Evolutionary conservation across 1,284 basidiomycete genomes (phyloP), one percentile per base, ranked within the genome.

Genomic region (Chalciporus sp.): DNA sequence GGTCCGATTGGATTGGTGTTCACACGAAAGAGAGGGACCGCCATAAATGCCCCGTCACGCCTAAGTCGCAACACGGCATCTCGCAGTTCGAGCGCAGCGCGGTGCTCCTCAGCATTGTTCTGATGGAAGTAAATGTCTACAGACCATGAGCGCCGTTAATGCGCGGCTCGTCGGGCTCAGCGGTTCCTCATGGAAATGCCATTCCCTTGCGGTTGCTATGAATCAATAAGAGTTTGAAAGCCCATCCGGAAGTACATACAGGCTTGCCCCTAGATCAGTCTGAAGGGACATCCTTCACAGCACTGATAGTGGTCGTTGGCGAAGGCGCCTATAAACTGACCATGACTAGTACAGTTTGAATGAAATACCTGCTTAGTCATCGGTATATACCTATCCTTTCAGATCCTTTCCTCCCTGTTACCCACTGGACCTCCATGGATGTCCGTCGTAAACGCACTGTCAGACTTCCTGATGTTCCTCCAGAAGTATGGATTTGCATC

Each of bases 41-140:
- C 88, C 11, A 90, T 80, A 60, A 90, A 90, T 1, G 88, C 87
- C 3, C 87, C 88, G 51, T 89, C 85, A 17, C 83, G 76, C 42
- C 88, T 76, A 44, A 90, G 74, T 11, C 82, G 77, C 39, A 90
- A 73, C 8, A 90, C 82, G 3, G 88, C 83, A 62, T 90, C 86
- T 0, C 86, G 78, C 31, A 90, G 74, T 42, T 83, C 78, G 2
- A 89, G 75, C 0, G 88, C 88, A 20, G 81, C 84, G 42, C 81
- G 76, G 50, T 85, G 82, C 57, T 88, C 81, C 10, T 76, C 75
- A 0, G 76, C 72, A 62, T 88, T 89, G 28, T 77, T 74, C 70
- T 89, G 87, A 59, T 83, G 82, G 67, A 90, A 90, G 69, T 90
- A 90, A 33, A 90, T 90, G 63, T 90, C 86, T 88, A 58, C 2